phyloP scores from a whole-genome alignment of 2,329 filamentous ascomycete genomes.

The Cladophialophora chaetospira region DNA sequence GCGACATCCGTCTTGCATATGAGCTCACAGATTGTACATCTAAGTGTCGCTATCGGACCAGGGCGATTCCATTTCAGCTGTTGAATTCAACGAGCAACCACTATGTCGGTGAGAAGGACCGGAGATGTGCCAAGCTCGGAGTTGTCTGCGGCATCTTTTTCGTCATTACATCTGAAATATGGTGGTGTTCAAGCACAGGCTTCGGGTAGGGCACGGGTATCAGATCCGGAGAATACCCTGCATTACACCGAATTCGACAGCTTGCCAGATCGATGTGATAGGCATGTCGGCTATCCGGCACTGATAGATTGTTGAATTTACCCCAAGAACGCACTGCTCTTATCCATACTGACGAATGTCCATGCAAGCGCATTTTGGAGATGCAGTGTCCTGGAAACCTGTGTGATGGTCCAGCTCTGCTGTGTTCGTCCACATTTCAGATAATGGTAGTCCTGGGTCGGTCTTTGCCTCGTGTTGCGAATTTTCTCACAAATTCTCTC shows the following conservation, averaged over 20 bases:
- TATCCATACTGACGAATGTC: neutral
- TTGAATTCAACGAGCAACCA: neutral
- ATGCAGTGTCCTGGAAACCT: conserved; percentile 1
- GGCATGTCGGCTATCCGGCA: conserved; percentile 21
- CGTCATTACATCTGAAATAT: conserved; percentile 9
- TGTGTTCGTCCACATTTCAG: neutral
- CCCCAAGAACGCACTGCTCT: conserved; percentile 9
- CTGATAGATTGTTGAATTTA: neutral
- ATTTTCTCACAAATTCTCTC: neutral
- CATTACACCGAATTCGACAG: neutral
- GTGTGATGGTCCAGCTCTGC: neutral
- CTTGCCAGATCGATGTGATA: neutral
- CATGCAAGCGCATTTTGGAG: conserved; percentile 9
- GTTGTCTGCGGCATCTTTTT: neutral
- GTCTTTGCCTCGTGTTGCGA: neutral
- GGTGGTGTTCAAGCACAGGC: no score
- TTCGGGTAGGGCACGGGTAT: neutral
- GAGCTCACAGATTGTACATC: neutral
- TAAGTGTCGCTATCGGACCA: neutral
- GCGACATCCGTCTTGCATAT: neutral
- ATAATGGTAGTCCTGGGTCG: neutral
- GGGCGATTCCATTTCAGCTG: neutral
- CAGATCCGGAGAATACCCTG: neutral
- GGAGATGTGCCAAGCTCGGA: conserved; percentile 11
- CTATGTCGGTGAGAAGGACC: conserved; percentile 2